Evolutionary conservation across 2,329 filamentous ascomycete species (phyloP).

Genomic region (Penicillium thymicola): DNA sequence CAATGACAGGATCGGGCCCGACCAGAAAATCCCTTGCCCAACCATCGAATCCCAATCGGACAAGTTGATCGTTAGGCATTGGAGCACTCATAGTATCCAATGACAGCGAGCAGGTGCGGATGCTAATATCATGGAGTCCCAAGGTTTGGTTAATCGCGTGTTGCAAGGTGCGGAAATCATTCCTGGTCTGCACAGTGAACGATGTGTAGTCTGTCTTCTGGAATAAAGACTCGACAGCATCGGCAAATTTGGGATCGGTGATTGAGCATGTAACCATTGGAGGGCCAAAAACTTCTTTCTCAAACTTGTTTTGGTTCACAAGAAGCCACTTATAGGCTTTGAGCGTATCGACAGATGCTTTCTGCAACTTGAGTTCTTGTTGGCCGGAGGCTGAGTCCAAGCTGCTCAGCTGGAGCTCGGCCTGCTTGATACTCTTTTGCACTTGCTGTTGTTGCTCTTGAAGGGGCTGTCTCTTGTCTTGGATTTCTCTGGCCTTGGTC

Average conservation of each 20-base stretch:
- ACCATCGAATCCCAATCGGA: conserved; percentile 65
- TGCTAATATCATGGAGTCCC: conserved; percentile 66
- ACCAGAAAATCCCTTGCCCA: conserved; percentile 76
- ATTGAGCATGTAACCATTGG: conserved; percentile 77
- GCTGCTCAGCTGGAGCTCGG: conserved; percentile 51
- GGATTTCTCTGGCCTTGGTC: conserved; percentile 43
- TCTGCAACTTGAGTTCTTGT: conserved; percentile 64
- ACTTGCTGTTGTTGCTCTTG: conserved; percentile 37
- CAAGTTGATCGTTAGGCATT: conserved; percentile 55
- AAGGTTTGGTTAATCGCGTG: conserved; percentile 61
- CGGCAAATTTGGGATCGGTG: conserved; percentile 65
- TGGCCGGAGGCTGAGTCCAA: conserved; percentile 74
- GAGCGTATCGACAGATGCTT: conserved; percentile 60
- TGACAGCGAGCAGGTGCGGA: conserved; percentile 60
- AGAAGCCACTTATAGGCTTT: conserved; percentile 80
- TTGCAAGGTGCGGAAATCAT: conserved; percentile 72
- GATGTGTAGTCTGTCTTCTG: conserved; percentile 52
- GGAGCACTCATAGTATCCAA: conserved; percentile 56
- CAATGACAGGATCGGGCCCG: conserved; percentile 77
- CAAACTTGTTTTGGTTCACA: conserved; percentile 64
- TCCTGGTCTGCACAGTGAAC: conserved; percentile 71
- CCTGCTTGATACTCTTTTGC: conserved; percentile 38
- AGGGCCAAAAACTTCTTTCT: conserved; percentile 75
- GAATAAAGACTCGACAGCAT: conserved; percentile 59
- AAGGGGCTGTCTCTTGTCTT: conserved; percentile 31